Evolutionary conservation across 169 alveolate genomes (phyloP).

Genomic region (Sarcocystis neurona): DNA sequence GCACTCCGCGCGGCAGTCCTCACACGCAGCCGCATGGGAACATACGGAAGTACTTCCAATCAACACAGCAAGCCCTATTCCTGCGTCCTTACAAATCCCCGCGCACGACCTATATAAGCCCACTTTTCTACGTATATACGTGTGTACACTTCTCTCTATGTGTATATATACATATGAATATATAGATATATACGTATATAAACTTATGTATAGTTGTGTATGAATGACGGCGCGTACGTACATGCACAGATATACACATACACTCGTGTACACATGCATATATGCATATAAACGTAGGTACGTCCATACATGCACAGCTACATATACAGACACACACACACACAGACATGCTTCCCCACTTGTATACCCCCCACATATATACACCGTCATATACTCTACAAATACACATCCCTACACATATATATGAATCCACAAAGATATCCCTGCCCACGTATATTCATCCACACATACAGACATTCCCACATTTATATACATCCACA

Average conservation of each 20-base stretch:
- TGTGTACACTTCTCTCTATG: background rate
- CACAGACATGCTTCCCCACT: background rate
- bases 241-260: background rate
- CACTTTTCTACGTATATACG: background rate
- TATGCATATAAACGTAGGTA: background rate
- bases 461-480: background rate
- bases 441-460: background rate
- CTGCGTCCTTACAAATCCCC: too few relatives aligned
- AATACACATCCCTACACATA: background rate
- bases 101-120: background rate
- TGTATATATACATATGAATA: background rate
- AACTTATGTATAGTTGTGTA: background rate
- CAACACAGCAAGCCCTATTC: too few relatives aligned
- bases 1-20: too few relatives aligned
- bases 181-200: background rate
- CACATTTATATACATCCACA: background rate
- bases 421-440: background rate
- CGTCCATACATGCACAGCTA: background rate
- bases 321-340: background rate
- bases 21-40: too few relatives aligned
- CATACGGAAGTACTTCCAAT: too few relatives aligned
- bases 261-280: background rate
- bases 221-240: background rate
- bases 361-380: too few relatives aligned
- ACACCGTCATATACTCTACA: background rate